Base-by-base conservation (phyloP, 148 eudicot species). In the Heliosperma pusillum region DNA sequence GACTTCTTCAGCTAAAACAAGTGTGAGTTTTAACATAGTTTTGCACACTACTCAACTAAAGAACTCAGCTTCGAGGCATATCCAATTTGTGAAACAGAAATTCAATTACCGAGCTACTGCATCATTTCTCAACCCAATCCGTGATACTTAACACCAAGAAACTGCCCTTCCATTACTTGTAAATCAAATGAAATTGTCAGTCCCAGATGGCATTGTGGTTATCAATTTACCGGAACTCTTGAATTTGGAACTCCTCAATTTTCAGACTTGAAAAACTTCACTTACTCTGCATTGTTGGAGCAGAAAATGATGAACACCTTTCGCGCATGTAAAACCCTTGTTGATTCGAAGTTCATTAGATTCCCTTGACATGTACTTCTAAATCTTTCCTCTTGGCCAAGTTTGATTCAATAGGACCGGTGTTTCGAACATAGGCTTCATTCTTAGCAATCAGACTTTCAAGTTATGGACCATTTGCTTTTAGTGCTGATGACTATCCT, bases 121-220 rank as follows among this genome's bases (percentile, higher is more conserved):
- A 57, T 36, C 61, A 61, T 76, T 77, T 67, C 85, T 20, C 74
- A 76, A 12, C 76, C 85, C 57, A 78, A 59, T 24, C 13, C 75
- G 11, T 57, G 80, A 13, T 84, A 87, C 73, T 66, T 87, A 42
- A 87, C 90, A 62, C 82, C 85, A 21, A 72, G 60, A 19, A 76
- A 87, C n/a, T 88, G 96, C 76, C 59, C 72, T 29, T 80, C 81
- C 2, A 19, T 45, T 60, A n/a, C 50, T 19, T 88, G 96, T 76
- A 70, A 68, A 47, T 74, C 81, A 16, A 80, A 80, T 50, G 76
- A 85, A 83, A 29, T 87, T 42, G 76, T 86, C 27, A 88, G 96
- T 72, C 96, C 96, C 25, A 84, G 45, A 11, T 90, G 96, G 77
- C 74, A 62, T 12, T 90, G 96, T 61, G 90, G 83, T 70, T 84